phyloP scores from a whole-genome alignment of 2,329 filamentous ascomycete genomes.

The Aspergillus sp. region DNA sequence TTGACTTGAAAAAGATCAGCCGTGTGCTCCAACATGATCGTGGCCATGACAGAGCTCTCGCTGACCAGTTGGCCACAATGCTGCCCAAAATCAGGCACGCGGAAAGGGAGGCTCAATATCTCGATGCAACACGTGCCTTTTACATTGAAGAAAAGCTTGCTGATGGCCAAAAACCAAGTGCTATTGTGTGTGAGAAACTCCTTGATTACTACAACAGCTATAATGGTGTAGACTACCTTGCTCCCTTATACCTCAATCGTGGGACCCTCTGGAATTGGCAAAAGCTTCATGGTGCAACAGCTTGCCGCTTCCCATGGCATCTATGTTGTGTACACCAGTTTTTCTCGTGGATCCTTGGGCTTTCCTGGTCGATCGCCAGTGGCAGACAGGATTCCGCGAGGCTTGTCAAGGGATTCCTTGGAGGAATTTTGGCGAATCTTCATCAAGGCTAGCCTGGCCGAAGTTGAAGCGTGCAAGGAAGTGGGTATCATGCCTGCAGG shows the following conservation, averaged over 20 bases:
- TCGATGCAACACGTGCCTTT: too few species aligned
- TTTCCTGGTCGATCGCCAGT: conserved; percentile 2
- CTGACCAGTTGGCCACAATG: too few species aligned
- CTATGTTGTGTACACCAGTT: conserved; percentile 8
- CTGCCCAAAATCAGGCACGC: too few species aligned
- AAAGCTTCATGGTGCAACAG: conserved; percentile 5
- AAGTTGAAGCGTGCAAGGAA: background rate
- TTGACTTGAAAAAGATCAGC: too few species aligned
- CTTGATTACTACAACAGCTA: too few species aligned
- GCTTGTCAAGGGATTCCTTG: background rate
- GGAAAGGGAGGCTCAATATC: too few species aligned
- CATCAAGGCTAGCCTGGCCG: background rate
- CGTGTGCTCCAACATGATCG: too few species aligned
- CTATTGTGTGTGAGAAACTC: too few species aligned
- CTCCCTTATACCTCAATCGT: conserved; percentile 10
- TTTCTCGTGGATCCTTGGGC: background rate
- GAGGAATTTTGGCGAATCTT: background rate
- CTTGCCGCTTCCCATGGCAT: conserved; percentile 1
- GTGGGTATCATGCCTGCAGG: background rate
- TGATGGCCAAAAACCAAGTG: too few species aligned
- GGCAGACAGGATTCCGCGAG: background rate
- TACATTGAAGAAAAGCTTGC: too few species aligned
- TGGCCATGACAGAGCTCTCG: too few species aligned
- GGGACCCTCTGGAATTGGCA: conserved; percentile 8
- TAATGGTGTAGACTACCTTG: background rate